Evolutionary conservation across 805 yeast species (phyloP).

Genomic region (Saturnispora halmiae): DNA sequence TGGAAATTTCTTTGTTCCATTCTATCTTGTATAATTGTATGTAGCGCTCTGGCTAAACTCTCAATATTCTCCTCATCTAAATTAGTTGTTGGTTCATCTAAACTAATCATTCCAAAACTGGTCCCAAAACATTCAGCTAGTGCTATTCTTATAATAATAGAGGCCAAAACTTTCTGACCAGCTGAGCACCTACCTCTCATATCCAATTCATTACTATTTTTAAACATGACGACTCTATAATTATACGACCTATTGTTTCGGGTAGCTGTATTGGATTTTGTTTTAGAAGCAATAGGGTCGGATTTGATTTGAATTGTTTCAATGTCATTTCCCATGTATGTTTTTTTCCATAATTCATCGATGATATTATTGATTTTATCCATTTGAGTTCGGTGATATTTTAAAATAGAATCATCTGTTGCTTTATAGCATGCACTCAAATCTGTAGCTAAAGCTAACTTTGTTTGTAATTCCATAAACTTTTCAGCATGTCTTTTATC

Average conservation of each 20-base stretch:
- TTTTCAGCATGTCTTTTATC: slow-evolving; percentile 56
- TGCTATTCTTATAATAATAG: slow-evolving; percentile 83
- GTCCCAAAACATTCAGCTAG: slow-evolving; percentile 92
- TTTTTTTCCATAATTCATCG: slow-evolving; percentile 87
- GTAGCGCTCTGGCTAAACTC: slow-evolving; percentile 73
- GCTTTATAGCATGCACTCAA: slow-evolving; percentile 74
- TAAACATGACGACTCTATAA: slow-evolving; percentile 91
- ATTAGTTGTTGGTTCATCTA: slow-evolving; percentile 97
- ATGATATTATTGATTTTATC: slow-evolving; percentile 79
- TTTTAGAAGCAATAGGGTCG: slow-evolving; percentile 50
- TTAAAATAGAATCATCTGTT: slow-evolving; percentile 87
- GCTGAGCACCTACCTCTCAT: slow-evolving; percentile 99
- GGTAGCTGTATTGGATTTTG: slow-evolving; percentile 22
- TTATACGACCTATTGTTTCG: slow-evolving; percentile 60
- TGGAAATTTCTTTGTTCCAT: slow-evolving; percentile 81
- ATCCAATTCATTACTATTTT: slow-evolving; percentile 84
- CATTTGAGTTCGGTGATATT: slow-evolving; percentile 86
- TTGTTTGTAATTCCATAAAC: slow-evolving; percentile 69
- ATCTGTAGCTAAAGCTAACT: slow-evolving; percentile 69
- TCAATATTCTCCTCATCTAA: slow-evolving; percentile 84
- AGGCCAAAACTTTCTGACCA: slow-evolving; percentile 92
- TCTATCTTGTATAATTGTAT: slow-evolving; percentile 65
- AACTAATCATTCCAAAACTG: slow-evolving; percentile 89
- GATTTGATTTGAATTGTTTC: slow-evolving; percentile 82
- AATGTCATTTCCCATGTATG: slow-evolving; percentile 92